Evolutionary conservation across 164 flowering plant genomes (phyloP).

Genomic region (Warburgia ugandensis): DNA sequence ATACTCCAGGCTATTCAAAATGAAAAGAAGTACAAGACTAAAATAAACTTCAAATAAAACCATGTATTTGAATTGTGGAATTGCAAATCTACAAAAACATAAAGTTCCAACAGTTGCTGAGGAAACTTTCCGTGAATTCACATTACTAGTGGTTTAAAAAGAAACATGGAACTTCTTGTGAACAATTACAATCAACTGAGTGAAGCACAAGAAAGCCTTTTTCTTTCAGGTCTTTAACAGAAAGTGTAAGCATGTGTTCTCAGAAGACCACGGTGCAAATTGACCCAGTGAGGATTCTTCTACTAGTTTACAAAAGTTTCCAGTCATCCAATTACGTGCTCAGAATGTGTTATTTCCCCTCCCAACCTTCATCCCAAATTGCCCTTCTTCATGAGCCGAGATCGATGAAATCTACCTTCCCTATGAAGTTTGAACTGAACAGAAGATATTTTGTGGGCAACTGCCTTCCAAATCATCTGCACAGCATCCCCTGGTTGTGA

Average conservation of each 20-base stretch:
- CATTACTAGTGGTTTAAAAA: not conserved
- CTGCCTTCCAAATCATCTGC: constrained; percentile 84
- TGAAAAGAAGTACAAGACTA: no score
- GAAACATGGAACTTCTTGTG: not conserved
- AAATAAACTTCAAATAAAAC: no score
- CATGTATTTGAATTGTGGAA: no score
- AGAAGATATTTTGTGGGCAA: constrained; percentile 38
- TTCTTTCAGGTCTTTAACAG: constrained; percentile 5
- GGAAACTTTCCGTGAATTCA: not conserved
- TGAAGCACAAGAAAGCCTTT: not conserved
- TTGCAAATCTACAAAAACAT: no score
- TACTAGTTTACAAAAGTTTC: not conserved
- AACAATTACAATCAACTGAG: not conserved
- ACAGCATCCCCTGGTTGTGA: constrained; percentile 72
- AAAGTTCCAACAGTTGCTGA: not conserved
- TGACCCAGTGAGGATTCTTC: not conserved
- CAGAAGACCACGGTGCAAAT: not conserved
- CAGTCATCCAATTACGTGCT: not conserved
- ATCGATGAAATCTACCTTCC: constrained; percentile 36
- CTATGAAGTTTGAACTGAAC: constrained; percentile 27
- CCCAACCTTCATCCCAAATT: constrained; percentile 5
- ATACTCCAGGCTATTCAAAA: no score
- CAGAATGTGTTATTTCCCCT: not conserved
- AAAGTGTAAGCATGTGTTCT: not conserved
- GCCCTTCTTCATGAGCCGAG: constrained; percentile 14